Base-by-base conservation (phyloP, 768 basidiomycete species). In the Hypholoma fasciculare region DNA sequence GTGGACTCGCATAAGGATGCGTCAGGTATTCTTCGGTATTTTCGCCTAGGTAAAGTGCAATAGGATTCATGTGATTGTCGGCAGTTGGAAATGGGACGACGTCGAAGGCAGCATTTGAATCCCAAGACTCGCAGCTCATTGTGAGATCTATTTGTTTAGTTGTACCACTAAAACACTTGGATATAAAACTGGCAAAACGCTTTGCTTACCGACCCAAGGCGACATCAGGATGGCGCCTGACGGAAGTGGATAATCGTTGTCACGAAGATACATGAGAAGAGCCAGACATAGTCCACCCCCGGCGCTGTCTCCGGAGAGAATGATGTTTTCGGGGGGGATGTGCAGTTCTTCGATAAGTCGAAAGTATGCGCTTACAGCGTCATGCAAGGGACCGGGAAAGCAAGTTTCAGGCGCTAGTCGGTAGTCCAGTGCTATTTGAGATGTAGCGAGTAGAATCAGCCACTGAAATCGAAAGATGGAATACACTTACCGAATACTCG, bases 101-200 rank as follows among this genome's bases (percentile, higher is more conserved):
- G 70, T 95, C 94, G 70, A 80, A 95, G n/a, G 80, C 74, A 26
- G 89, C 86, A 71, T 98, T 98, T 56, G 90, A 91, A 30, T 96
- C 94, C 94, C 96, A 98, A n/a, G 94, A 96, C 56, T 95, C 92
- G 70, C 95, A 98, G 63, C 94, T 96, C 86, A 97, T 92, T 0
- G 97, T 98, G 61, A 99, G 74, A 71, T 96, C 94, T 92, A 62
- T 34, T 34, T 34, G 16, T 52, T 49, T 23, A 62, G 62, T 49
- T 49, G 34, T 43, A 34, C 30, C 30, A 9, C 30, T 34, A 9
- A 34, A 9, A 34, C 9, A 7, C 27, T 37, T 49, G 19, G 30
- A 42, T 7, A 37, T 12, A n/a, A 37, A 36, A 59, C 9, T 36
- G 40, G 34, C 56, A 3, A 54, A 14, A 17, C 54, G 6, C 30